Percentiles rank a stretch among this genome's conserved stretches.
Conservation (phyloP, 495 filamentous ascomycete species). For the Podospora tetraspora region DNA sequence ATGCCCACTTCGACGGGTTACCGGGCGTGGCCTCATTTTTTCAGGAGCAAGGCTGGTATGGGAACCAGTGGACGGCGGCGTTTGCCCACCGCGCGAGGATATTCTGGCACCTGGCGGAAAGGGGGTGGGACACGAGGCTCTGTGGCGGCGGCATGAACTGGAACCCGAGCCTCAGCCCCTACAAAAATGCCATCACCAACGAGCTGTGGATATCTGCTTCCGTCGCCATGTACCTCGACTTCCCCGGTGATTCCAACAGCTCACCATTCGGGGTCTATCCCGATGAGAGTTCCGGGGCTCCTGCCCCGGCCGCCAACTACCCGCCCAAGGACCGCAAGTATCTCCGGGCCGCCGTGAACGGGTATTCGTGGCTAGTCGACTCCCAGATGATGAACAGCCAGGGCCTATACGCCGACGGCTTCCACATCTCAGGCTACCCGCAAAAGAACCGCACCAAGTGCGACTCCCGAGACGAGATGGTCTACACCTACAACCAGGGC, state of each 20-base stretch:
- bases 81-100: slow-evolving; percentile 84
- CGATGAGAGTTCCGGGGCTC: not conserved
- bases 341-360: slow-evolving; percentile 66
- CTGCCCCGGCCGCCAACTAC: slow-evolving; percentile 14
- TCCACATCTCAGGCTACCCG: slow-evolving; percentile 70
- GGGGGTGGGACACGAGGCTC: slow-evolving; percentile 75
- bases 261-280: slow-evolving; percentile 54
- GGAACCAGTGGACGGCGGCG: slow-evolving; percentile 63
- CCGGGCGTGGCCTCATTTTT: not conserved
- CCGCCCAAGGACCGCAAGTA: slow-evolving; percentile 58
- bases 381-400: slow-evolving; percentile 75
- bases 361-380: slow-evolving; percentile 69
- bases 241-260: slow-evolving; percentile 69
- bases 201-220: slow-evolving; percentile 81
- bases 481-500: slow-evolving; percentile 96
- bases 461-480: slow-evolving; percentile 76
- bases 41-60: slow-evolving; percentile 57
- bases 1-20: slow-evolving; percentile 2
- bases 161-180: slow-evolving; percentile 75
- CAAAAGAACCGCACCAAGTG: slow-evolving; percentile 56
- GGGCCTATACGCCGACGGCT: slow-evolving; percentile 87
- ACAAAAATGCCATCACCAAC: slow-evolving; percentile 98
- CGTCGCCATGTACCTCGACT: slow-evolving; percentile 85
- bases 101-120: slow-evolving; percentile 78
- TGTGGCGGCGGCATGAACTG: slow-evolving; percentile 92